Evolutionary conservation across 2,329 filamentous ascomycete genomes (phyloP).

Genomic region (Neonectria magnoliae): DNA sequence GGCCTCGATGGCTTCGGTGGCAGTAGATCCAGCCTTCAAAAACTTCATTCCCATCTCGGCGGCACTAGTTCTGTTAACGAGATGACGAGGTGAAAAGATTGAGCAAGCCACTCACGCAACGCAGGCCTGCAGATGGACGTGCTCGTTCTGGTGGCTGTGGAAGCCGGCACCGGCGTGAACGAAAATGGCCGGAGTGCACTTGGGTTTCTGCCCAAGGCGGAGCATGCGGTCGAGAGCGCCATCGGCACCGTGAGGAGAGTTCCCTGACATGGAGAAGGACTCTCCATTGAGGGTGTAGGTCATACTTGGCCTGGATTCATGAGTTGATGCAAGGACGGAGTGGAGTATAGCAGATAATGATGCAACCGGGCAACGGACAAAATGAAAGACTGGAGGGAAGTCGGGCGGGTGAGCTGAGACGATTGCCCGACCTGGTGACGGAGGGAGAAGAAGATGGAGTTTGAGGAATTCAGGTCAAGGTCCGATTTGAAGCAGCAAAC

Average conservation of each 20-base stretch:
- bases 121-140: slow-evolving; percentile 85
- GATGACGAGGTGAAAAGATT: not conserved
- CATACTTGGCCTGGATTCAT: slow-evolving; percentile 46
- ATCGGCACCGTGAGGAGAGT: slow-evolving; percentile 56
- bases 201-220: slow-evolving; percentile 48
- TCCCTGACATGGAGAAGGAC: slow-evolving; percentile 55
- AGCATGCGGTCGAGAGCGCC: slow-evolving; percentile 54
- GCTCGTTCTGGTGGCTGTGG: slow-evolving; percentile 88
- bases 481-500: not conserved
- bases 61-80: slow-evolving; percentile 65
- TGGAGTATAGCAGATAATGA: slow-evolving; percentile 5
- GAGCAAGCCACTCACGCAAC: slow-evolving; percentile 72
- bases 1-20: slow-evolving; percentile 89
- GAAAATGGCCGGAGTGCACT: slow-evolving; percentile 78
- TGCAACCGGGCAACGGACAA: not conserved
- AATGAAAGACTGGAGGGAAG: slow-evolving; percentile 4
- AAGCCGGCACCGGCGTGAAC: slow-evolving; percentile 96
- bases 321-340: slow-evolving; percentile 13
- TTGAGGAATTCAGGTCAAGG: not conserved
- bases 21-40: slow-evolving; percentile 79
- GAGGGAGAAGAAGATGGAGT: not conserved
- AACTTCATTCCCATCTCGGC: slow-evolving; percentile 85
- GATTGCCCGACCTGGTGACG: slow-evolving; percentile 15
- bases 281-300: slow-evolving; percentile 42
- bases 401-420: slow-evolving; percentile 11